Evolutionary conservation across 2,329 filamentous ascomycete genomes (phyloP).

Genomic region (Ascochyta pisi): DNA sequence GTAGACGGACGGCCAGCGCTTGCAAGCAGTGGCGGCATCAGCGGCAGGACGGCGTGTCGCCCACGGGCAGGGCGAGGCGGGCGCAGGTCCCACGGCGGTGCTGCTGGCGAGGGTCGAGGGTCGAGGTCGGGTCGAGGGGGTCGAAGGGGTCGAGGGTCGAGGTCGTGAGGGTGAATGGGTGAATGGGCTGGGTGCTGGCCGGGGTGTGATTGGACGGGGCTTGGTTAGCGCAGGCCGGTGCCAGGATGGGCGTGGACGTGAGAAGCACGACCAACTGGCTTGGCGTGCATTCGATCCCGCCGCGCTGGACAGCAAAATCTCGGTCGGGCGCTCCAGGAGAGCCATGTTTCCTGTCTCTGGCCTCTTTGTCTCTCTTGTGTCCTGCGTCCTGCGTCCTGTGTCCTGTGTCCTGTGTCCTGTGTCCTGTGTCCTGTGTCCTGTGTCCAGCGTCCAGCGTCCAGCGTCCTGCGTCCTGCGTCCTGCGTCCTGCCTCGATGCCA

Average conservation of each 20-base stretch:
- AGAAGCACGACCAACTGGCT: conserved; percentile 13
- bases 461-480: conserved; percentile 5
- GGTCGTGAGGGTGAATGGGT: conserved; percentile 6
- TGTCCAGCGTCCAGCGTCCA: conserved; percentile 2
- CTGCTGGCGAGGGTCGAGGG: conserved; percentile 7
- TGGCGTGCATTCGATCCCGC: conserved; percentile 18
- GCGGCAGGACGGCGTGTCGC: conserved; percentile 8
- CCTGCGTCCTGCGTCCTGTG: background rate
- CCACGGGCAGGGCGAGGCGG: conserved; percentile 1
- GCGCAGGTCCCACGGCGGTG: background rate
- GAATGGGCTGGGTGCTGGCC: background rate
- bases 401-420: too few relatives aligned
- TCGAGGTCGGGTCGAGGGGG: too few relatives aligned
- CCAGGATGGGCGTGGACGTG: conserved; percentile 7
- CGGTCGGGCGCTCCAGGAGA: conserved; percentile 14
- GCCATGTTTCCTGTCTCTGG: conserved; percentile 18
- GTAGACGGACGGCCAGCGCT: conserved; percentile 2
- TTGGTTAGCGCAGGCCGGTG: conserved; percentile 11
- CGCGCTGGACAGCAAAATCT: conserved; percentile 22
- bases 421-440: background rate
- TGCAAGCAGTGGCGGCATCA: conserved; percentile 1
- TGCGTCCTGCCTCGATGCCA: conserved; percentile 18
- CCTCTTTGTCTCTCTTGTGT: conserved; percentile 11
- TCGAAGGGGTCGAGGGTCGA: background rate
- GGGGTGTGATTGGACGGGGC: conserved; percentile 10